Evolutionary conservation across 441 rosid genomes (phyloP).

Genomic region (Dalechampia spathulata): DNA sequence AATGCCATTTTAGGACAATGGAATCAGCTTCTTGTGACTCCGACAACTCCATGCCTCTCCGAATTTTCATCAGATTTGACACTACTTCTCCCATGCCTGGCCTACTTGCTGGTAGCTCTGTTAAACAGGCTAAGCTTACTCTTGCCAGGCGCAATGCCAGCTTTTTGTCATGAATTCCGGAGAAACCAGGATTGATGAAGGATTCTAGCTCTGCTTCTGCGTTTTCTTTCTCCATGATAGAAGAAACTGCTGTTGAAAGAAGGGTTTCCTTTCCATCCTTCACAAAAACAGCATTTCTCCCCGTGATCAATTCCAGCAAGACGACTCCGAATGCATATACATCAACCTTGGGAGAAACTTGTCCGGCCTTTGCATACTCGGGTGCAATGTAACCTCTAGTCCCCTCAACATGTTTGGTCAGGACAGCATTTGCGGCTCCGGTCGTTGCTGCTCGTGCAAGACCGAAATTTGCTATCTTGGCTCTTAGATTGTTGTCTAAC

Average conservation of each 20-base stretch:
- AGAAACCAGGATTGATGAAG: slow-evolving; percentile 21
- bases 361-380: too few relatives aligned
- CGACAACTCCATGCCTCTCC: slow-evolving; percentile 16
- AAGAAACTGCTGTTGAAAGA: slow-evolving; percentile 18
- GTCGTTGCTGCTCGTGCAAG: slow-evolving; percentile 25
- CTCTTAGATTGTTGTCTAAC: slow-evolving; percentile 25
- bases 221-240: slow-evolving; percentile 14
- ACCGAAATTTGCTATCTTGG: slow-evolving; percentile 32
- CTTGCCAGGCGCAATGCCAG: too few relatives aligned
- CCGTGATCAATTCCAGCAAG: slow-evolving; percentile 34
- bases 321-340: slow-evolving; percentile 36
- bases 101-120: slow-evolving; percentile 21
- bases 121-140: slow-evolving; percentile 29
- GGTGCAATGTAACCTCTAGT: slow-evolving; percentile 36
- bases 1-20: slow-evolving; percentile 6
- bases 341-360: too few relatives aligned
- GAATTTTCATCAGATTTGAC: slow-evolving; percentile 29
- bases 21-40: slow-evolving; percentile 1
- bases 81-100: slow-evolving; percentile 37
- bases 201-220: slow-evolving; percentile 22
- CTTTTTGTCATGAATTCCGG: not conserved
- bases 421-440: too few relatives aligned
- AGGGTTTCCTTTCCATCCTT: slow-evolving; percentile 23
- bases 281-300: slow-evolving; percentile 27
- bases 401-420: slow-evolving; percentile 20